Conservation (phyloP, 108 stramenopile species). For the Cyclotella baltica region DNA sequence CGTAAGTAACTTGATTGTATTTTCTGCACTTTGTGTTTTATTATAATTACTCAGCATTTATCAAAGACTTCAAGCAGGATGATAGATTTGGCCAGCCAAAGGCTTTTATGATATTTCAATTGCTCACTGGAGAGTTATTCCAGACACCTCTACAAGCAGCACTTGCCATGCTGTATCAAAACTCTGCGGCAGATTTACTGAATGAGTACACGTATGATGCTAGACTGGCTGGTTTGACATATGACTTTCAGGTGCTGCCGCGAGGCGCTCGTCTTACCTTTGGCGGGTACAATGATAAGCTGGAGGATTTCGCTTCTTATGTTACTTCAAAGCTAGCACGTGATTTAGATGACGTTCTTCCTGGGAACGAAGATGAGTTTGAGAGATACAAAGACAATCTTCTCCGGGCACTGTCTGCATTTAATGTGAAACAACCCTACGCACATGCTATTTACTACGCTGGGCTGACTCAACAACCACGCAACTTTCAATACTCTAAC, state of each 20-base stretch:
- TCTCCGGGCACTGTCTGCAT: constrained; percentile 58
- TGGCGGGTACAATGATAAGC: constrained; percentile 89
- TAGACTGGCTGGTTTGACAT: constrained; percentile 76
- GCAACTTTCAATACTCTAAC: constrained; percentile 67
- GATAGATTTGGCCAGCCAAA: constrained; percentile 85
- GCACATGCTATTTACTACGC: constrained; percentile 75
- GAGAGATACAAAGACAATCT: constrained; percentile 86
- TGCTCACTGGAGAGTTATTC: constrained; percentile 71
- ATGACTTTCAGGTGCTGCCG: constrained; percentile 76
- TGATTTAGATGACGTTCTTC: constrained; percentile 68
- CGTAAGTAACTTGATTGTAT: no score
- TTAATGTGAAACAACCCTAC: constrained; percentile 87
- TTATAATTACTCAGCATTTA: no score
- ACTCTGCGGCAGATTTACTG: constrained; percentile 66
- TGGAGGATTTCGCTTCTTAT: constrained; percentile 72
- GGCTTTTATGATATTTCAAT: constrained; percentile 79
- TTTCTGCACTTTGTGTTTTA: no score
- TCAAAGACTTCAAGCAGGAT: constrained; percentile 84
- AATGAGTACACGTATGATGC: constrained; percentile 84
- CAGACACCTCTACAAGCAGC: constrained; percentile 67
- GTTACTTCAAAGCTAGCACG: constrained; percentile 66
- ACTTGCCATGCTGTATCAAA: constrained; percentile 74
- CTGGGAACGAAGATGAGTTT: constrained; percentile 75
- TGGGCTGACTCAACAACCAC: constrained; percentile 61
- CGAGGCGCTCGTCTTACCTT: constrained; percentile 84